Evolutionary conservation across 371 early-diverging fungal species (phyloP), one percentile per base, ranked within the genome.

Genomic region (Mucor saturninus): DNA sequence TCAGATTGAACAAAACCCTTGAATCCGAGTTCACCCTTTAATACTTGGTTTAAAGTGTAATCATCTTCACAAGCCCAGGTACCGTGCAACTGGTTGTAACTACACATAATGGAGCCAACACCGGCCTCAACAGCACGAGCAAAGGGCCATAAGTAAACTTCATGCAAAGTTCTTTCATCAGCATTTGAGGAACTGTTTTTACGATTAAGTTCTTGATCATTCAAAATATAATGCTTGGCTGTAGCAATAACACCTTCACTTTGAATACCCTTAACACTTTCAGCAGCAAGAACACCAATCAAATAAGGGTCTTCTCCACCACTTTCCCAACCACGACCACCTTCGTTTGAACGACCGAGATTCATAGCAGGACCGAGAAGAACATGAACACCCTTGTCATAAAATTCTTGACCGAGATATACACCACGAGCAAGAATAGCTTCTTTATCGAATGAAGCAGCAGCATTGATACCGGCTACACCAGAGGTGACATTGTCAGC

Each of bases 251-350:
- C 78, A 60, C 74, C 76, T 46, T 74, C 56, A 35, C 63, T 62
- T 63, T 81, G 81, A 35, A 74, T 64, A 56, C 81, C 81, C 15
- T 43, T 35, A 29, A 81, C 67, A 8, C 71, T 76, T 49, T 74
- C 64, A 0, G 59, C 60, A 54, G 68, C 62, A 13, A 67, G 58
- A 5, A 81, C 70, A 51, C 76, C 81, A 10, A 74, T 56, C n/a
- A 89, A 74, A 52, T 67, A 88, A 10, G 89, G 88, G 57, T 88
- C 89, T 64, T 80, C 89, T 51, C 87, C 86, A 30, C 75, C 77
- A 31, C 70, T 75, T 73, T 88, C 89, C 83, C 85, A 88, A 45
- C 74, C 81, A 63, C 89, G 71, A 28, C 89, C 89, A 53, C 73
- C 79, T 42, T 68, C 56, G n/a, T 83, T 83, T 30, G 66, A 38